Conservation (phyloP, 2,329 filamentous ascomycete species). For the Zymoseptoria brevis region DNA sequence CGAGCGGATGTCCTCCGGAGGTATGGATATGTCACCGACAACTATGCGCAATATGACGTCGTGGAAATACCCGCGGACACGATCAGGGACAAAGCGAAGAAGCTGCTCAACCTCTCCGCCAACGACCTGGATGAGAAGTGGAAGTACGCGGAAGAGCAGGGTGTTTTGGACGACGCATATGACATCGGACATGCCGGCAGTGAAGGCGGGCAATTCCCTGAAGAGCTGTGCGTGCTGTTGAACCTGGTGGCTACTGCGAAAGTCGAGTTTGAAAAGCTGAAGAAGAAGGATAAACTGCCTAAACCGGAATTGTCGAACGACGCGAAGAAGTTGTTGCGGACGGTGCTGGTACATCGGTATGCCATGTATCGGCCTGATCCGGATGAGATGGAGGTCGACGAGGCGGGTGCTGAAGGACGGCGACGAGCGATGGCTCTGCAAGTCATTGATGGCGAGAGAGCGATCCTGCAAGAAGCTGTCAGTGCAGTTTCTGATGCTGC, state of each 20-base stretch:
- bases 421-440: constrained; percentile 50
- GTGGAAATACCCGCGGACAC: constrained; percentile 63
- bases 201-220: constrained; percentile 31
- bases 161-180: constrained; percentile 65
- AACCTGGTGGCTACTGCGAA: constrained; percentile 38
- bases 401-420: constrained; percentile 36
- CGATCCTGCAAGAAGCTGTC: constrained; percentile 50
- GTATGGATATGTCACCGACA: constrained; percentile 78
- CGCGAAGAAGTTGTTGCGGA: constrained; percentile 35
- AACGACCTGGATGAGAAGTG: constrained; percentile 20
- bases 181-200: constrained; percentile 39
- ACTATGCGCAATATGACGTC: constrained; percentile 72
- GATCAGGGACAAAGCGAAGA: constrained; percentile 43
- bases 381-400: constrained; percentile 13
- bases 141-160: constrained; percentile 53
- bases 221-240: constrained; percentile 37
- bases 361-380: constrained; percentile 46
- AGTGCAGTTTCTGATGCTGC: constrained; percentile 11
- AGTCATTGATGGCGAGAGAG: constrained; percentile 66
- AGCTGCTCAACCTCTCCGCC: constrained; percentile 6
- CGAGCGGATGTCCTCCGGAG: constrained; percentile 73
- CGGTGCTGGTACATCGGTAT: constrained; percentile 34
- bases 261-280: constrained; percentile 35
- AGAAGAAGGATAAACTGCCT: constrained; percentile 36
- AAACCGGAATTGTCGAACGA: constrained; percentile 29